Evolutionary conservation across 2,329 filamentous ascomycete species (phyloP), one percentile per base, ranked within the genome.

Genomic region (Penicillium aurantiogriseum): DNA sequence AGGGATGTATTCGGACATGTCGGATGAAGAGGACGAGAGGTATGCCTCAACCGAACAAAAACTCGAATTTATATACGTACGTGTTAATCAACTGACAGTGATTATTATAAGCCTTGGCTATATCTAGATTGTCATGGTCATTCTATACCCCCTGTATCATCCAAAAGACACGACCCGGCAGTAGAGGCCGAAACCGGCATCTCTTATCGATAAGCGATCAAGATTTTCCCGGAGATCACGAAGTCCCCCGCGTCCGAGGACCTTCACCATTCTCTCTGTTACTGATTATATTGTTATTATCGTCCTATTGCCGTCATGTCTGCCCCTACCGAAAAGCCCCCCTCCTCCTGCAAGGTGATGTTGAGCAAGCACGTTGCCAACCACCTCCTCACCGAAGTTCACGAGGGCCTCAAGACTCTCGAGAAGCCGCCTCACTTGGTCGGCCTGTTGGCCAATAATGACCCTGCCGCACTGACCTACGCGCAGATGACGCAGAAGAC

Each of bases 401-500:
- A 86, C 64, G 84, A 89, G 58, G 90, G 88, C 7, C 80, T 96
- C 59, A 83, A 85, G 69, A 88, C 86, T 63, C 80, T 96, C 47
- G 82, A 88, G 69, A 85, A 84, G 64, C 80, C 87, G 72, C 92
- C 94, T 35, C 87, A 89, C 60, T 83, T 99, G 52, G 90, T 93
- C 44, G 94, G 93, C 58, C 96, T 97, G 77, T 82, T 99, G 56
- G 92, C 93, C 65, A 97, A 96, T 76, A 84, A 85, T 64, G 94
- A 99, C 77, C 91, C 92, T 31, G 91, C 92, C 39, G 93, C 93
- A 33, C 82, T 90, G 67, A 91, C 95, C 80, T 97, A 99, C 74
- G 94, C 94, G 54, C 91, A 97, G 76, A 97, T 91, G 91, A 97
- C 93, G 40, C 90, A 91, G 76, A 97, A 96, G 83, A 97, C 94